Evolutionary conservation across 768 basidiomycete species (phyloP).

Genomic region (Boletus huronensis): DNA sequence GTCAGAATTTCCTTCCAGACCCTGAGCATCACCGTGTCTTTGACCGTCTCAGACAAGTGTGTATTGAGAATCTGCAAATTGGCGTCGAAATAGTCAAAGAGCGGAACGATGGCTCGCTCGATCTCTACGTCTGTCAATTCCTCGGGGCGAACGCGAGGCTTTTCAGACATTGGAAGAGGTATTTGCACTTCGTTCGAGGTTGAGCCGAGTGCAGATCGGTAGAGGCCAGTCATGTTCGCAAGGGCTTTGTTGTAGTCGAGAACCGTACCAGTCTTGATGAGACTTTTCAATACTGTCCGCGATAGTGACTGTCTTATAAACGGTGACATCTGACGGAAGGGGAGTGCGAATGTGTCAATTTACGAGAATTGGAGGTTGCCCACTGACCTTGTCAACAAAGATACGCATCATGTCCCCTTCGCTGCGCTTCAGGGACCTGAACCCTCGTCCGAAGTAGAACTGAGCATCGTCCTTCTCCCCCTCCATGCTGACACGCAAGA

Average conservation of each 20-base stretch:
- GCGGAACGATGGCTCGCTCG: slow-evolving; percentile 83
- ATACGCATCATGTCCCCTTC: slow-evolving; percentile 94
- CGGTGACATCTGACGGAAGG: slow-evolving; percentile 74
- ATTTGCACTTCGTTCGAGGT: slow-evolving; percentile 68
- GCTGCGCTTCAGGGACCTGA: slow-evolving; percentile 88
- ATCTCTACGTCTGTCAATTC: slow-evolving; percentile 91
- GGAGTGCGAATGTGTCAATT: not conserved
- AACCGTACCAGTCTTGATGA: slow-evolving; percentile 59
- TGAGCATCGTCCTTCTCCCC: slow-evolving; percentile 98
- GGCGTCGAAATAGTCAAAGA: slow-evolving; percentile 96
- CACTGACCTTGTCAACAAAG: slow-evolving; percentile 89
- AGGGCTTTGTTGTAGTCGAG: slow-evolving; percentile 90
- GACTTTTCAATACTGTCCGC: slow-evolving; percentile 65
- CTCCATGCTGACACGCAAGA: slow-evolving; percentile 94
- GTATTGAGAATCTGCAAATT: slow-evolving; percentile 91
- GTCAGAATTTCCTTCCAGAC: slow-evolving; percentile 95
- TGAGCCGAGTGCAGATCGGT: slow-evolving; percentile 73
- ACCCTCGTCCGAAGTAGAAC: slow-evolving; percentile 95
- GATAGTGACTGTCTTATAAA: slow-evolving; percentile 88
- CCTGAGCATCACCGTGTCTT: slow-evolving; percentile 87
- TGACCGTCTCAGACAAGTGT: slow-evolving; percentile 76
- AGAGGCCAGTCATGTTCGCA: slow-evolving; percentile 75
- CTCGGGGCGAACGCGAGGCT: slow-evolving; percentile 72
- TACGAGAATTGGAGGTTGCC: not conserved
- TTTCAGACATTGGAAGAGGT: slow-evolving; percentile 70